Base-by-base conservation (phyloP, 2,329 filamentous ascomycete species). In the Colletotrichum plurivorum region DNA sequence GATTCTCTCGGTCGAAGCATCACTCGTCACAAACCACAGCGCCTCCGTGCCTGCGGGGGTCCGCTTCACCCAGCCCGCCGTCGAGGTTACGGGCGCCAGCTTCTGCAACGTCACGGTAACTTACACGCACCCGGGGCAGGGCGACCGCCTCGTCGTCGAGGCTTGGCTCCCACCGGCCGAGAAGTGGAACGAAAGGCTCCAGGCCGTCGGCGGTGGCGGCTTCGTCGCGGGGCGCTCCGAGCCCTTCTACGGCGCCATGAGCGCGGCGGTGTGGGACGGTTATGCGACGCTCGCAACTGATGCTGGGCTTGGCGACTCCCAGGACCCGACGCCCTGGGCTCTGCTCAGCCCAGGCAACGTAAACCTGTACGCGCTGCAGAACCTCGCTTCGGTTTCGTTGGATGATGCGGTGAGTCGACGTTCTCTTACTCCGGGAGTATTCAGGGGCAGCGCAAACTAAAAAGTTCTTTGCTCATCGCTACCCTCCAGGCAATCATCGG, bases 401-500 rank as follows among this genome's bases (percentile, higher is more conserved):
- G 74, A 78, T 5, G 82, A 84, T 25, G 70, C 67, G 51, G 70
- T 56, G 52, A 15, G 68, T 63, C 1, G 8, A n/a, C 43, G 15
- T 13, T 46, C 43, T 36, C 1, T 9, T 9, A 36, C 10, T 12
- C 31, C 3, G 31, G 31, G 8, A 1, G 31, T 36, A 9, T 36
- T 8, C 7, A 10, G 31, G 8, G 31, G 9, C 31, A 12, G 10
- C 8, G 2, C 10, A 2, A 36, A 2, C 31, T 36, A 10, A 2
- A 36, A 36, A 10, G 9, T 10, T 3, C 31, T 10, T 36, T 36
- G 3, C 31, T 36, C 16, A 25, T 51, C 6, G 13, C n/a, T 13
- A 57, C 4, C 20, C 15, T 20, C 2, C 39, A 68, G 48, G 82
- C 85, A 0, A 77, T 84, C 6, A 72, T 85, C 1, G 83, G 83